phyloP scores from a whole-genome alignment of 2,329 filamentous ascomycete genomes.

The Venturia asperata region DNA sequence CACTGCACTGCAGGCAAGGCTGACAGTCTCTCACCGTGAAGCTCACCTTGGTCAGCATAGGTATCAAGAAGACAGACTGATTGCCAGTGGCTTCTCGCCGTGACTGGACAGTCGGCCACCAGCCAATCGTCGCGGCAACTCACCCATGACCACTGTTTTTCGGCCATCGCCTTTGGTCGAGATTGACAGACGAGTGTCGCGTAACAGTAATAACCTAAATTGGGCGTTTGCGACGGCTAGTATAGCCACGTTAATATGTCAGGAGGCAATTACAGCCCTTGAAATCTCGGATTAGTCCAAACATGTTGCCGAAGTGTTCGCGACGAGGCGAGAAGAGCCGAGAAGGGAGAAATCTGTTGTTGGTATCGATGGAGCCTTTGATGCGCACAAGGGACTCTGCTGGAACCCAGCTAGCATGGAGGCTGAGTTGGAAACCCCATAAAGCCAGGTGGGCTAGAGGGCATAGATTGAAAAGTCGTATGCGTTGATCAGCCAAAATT shows the following conservation, averaged over 20 bases:
- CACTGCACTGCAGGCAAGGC: background rate
- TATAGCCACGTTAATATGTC: slow-evolving; percentile 2
- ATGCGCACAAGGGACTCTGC: background rate
- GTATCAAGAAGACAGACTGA: background rate
- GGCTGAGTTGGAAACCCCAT: background rate
- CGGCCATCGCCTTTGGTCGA: background rate
- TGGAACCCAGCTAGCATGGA: background rate
- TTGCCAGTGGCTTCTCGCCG: background rate
- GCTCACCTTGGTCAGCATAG: background rate
- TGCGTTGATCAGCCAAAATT: slow-evolving; percentile 2
- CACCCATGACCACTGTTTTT: background rate
- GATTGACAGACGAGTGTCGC: background rate
- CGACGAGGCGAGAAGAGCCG: background rate
- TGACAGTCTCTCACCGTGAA: background rate
- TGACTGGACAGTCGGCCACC: background rate
- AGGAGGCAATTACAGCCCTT: background rate
- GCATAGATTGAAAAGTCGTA: slow-evolving; percentile 6
- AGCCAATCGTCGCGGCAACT: background rate
- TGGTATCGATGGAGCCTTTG: slow-evolving; percentile 2
- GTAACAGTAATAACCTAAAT: background rate
- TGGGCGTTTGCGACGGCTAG: background rate
- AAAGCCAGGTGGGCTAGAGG: background rate
- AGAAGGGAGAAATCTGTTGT: slow-evolving; percentile 1
- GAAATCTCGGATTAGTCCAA: background rate
- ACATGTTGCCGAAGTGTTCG: background rate